A percentile compares a stretch with the other conserved stretches of the same genome.
phyloP scores from a whole-genome alignment of 345 rosid species.

The Lepidium africanum region DNA sequence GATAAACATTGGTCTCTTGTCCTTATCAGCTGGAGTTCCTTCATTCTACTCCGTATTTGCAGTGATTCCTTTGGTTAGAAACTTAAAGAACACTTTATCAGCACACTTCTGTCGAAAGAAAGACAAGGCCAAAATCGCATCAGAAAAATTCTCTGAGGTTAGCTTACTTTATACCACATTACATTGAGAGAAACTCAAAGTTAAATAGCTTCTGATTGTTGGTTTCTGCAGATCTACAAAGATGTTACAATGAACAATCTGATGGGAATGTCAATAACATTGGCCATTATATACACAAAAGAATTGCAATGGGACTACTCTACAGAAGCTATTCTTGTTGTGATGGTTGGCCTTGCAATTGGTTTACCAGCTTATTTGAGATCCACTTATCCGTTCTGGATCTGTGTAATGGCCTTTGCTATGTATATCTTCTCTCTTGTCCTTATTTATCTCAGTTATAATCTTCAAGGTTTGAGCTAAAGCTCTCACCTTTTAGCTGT shows the following conservation, averaged over 20 bases:
- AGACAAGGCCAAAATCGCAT: constrained; percentile 23
- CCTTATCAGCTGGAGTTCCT: constrained; percentile 25
- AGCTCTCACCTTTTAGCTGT: not conserved
- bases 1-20: constrained; percentile 22
- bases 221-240: constrained; percentile 14
- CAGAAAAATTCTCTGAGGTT: constrained; percentile 28
- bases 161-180: not conserved
- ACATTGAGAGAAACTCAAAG: not conserved
- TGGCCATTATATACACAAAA: constrained; percentile 21
- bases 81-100: constrained; percentile 26
- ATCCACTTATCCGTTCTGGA: constrained; percentile 27
- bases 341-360: constrained; percentile 17
- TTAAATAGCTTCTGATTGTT: not conserved
- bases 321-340: constrained; percentile 24
- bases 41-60: constrained; percentile 25
- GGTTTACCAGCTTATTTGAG: constrained; percentile 25
- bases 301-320: constrained; percentile 24
- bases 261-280: constrained; percentile 28
- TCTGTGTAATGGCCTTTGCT: constrained; percentile 16
- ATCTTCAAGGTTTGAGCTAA: constrained; percentile 7
- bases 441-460: constrained; percentile 22
- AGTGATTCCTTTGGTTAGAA: constrained; percentile 27
- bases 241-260: constrained; percentile 28
- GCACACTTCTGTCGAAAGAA: constrained; percentile 23
- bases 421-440: constrained; percentile 29